Evolutionary conservation across 352 stramenopile species (phyloP), one percentile per base, ranked within the genome.

Genomic region (Phytopythium ostracodes): DNA sequence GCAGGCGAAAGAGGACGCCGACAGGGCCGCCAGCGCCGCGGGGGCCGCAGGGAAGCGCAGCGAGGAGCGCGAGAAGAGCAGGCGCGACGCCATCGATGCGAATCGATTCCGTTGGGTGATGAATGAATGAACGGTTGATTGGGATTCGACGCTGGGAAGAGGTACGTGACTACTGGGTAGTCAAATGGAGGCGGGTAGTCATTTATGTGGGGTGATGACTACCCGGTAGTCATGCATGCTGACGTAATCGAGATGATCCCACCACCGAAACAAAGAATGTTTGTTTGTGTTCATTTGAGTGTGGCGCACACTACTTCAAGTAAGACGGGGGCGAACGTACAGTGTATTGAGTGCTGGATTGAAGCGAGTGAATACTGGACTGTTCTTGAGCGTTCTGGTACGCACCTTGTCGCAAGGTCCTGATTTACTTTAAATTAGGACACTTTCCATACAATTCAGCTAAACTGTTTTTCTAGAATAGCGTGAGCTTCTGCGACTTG

Each of bases 11-110:
- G 31, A 24, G 1, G 15, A 25, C 1, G n/a, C 9, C n/a, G 22
- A 9, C 25, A 58, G 33, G 9, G 31, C 33, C 5, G 53, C 35
- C 11, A 59, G 11, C 0, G 53, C 35, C 9, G 53, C 55, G 10
- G 71, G 60, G 0, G 69, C 71, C 7, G 67, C 69, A 33, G 76
- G 60, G 15, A 63, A 35, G 53, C 65, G 70, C 51, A 75, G 51
- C 46, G 77, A 38, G 58, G 59, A 70, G 18, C 65, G 71, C 11
- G 64, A 64, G 27, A 65, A 62, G 54, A 68, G 64, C 56, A n/a
- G 7, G 40, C 56, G 56, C 8, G 27, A 17, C 44, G 72, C 58
- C 54, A 66, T 35, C 8, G 27, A 17, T 40, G 72, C 58, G 50
- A 66, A 27, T 10, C 15, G 42, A 47, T 18, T 0, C 9, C 0